These are phyloP conservation scores for Fabrea salina DNA, from an alignment of 169 alveolate species.

Conservation along the genomic window DNA sequence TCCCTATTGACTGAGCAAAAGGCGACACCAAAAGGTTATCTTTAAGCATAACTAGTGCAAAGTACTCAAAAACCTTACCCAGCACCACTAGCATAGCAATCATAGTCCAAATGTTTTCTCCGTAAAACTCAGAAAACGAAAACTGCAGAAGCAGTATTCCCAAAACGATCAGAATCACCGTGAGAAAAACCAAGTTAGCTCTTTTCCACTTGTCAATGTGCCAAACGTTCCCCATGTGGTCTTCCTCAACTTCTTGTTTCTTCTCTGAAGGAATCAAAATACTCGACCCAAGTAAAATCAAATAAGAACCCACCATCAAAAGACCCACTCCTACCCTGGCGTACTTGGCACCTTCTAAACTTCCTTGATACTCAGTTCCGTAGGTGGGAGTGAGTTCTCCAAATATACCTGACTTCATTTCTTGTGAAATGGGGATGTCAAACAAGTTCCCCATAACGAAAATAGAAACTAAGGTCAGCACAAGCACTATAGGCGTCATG, in stretches of 20 bases:
- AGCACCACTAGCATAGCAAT: conserved; percentile 52
- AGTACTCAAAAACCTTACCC: conserved; percentile 53
- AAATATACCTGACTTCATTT: background rate
- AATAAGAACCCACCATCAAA: conserved; percentile 51
- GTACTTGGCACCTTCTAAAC: conserved; percentile 15
- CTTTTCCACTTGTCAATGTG: conserved; percentile 68
- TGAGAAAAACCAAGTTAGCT: conserved; percentile 44
- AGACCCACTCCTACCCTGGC: conserved; percentile 67
- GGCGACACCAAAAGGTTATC: conserved; percentile 58
- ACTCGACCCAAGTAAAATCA: conserved; percentile 11
- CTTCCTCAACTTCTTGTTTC: conserved; percentile 37
- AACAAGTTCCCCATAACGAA: conserved; percentile 54
- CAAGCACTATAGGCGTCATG: conserved; percentile 45
- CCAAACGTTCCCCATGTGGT: conserved; percentile 71
- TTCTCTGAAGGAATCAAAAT: conserved; percentile 50
- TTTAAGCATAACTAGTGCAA: conserved; percentile 38
- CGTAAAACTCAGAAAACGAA: conserved; percentile 56
- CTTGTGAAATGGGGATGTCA: conserved; percentile 7
- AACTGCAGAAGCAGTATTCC: conserved; percentile 47
- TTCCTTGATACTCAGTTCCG: background rate
- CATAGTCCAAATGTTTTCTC: conserved; percentile 59
- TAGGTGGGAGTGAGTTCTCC: background rate
- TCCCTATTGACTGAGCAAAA: conserved; percentile 40
- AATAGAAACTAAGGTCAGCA: conserved; percentile 32
- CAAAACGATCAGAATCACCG: conserved; percentile 43